phyloP scores from a whole-genome alignment of 768 basidiomycete genomes.

The Trichaptum fuscoviolaceum region DNA sequence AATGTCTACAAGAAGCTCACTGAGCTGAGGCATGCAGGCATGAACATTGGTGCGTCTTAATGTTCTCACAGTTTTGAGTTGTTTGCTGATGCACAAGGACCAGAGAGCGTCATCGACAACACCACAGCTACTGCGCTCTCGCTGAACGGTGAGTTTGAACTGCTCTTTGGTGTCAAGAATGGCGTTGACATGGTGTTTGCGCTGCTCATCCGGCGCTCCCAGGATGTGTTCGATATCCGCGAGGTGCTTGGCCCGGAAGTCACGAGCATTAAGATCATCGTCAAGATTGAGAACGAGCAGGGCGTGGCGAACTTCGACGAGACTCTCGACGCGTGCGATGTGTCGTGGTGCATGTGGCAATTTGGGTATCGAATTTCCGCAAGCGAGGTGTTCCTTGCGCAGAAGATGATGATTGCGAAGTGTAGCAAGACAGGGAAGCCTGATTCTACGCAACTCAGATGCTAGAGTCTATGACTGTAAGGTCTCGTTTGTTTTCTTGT shows the following conservation, averaged over 20 bases:
- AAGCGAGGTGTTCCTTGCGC: conserved; percentile 96
- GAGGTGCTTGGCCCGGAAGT: conserved; percentile 92
- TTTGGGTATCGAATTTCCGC: conserved; percentile 99
- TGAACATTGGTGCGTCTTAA: conserved; percentile 83
- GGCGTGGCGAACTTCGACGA: conserved; percentile 99
- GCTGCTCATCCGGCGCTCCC: conserved; percentile 93
- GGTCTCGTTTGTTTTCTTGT: conserved; percentile 11
- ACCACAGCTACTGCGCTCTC: conserved; percentile 93
- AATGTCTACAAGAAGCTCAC: conserved; percentile 83
- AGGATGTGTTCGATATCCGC: conserved; percentile 93
- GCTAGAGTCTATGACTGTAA: conserved; percentile 98
- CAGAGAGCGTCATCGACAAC: conserved; percentile 94
- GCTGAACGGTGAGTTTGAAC: conserved; percentile 95
- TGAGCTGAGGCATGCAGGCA: conserved; percentile 83
- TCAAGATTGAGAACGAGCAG: conserved; percentile 99
- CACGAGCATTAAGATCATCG: conserved; percentile 95
- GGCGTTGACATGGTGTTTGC: conserved; percentile 99
- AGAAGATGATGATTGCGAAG: conserved; percentile 99
- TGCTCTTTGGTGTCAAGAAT: conserved; percentile 94
- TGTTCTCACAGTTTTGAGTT: conserved; percentile 4
- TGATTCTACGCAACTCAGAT: conserved; percentile 97
- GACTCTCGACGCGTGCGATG: conserved; percentile 90
- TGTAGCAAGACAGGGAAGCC: conserved; percentile 98
- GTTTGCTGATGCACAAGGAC: conserved; percentile 7
- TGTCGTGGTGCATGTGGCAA: conserved; percentile 99